Base-by-base conservation (phyloP, 78 protist species). In the Dictyostelium citrinum region DNA sequence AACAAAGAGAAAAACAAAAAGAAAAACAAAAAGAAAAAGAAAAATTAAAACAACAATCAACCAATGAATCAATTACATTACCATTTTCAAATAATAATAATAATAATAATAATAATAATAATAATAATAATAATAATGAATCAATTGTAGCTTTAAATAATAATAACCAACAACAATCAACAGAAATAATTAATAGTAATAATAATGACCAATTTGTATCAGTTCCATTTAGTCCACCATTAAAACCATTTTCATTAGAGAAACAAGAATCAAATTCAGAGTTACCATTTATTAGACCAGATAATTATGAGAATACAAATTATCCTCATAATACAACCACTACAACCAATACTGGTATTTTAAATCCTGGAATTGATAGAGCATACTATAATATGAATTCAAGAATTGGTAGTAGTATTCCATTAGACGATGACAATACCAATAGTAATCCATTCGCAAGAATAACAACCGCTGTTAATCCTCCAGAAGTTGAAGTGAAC, bases 181-280 rank as follows among this genome's bases (percentile, higher is more conserved):
- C 72, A 9, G 33, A 35, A 11, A 24, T n/a, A 11, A 11, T 43
- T 24, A 78, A 43, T n/a, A 75, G 5, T 41, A 41, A 29, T 49
- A 46, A 46, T 78, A 46, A 78, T 78, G 31, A 46, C 20, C 37
- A 80, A 20, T 80, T 80, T 33, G 84, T 80, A 24, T 45, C 75
- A 29, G 84, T 80, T 20, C 84, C 84, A 55, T 80, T 80, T 35
- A 55, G 72, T 17, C 84, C 84, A 33, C 68, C 84, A 29, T 27
- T 35, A 5, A 29, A 35, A 35, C 27, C 74, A 31, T 80, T 80
- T 58, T 55, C 84, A 31, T 55, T 80, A 16, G 84, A 80, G 9
- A 49, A 58, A 55, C 3, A 16, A 39, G 17, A 22, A 55, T 80
- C 84, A 80, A 55, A 31, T 80, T 80, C 84, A 16, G 84, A 80